Evolutionary conservation across 78 protist genomes (phyloP).

Genomic region (Isochrysis galbana): DNA sequence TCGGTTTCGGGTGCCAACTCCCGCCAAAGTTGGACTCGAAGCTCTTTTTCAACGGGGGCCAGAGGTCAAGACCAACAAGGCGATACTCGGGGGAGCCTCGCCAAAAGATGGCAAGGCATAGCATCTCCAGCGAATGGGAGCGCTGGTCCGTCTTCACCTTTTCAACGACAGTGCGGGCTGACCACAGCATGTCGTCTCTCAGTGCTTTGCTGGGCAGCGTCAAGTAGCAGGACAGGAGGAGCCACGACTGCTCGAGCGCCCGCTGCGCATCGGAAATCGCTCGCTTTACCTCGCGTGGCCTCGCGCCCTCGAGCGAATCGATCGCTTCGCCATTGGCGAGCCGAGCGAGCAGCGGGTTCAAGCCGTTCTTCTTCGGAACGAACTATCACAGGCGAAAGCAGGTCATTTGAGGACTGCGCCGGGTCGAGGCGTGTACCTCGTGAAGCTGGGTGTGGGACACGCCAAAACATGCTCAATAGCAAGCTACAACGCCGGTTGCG

Average conservation of each 20-base stretch:
- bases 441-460: too few species aligned
- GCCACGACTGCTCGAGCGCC: not conserved
- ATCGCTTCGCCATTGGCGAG: not conserved
- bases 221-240: not conserved
- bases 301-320: not conserved
- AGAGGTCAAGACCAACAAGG: not conserved
- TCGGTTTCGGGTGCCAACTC: constrained; percentile 14
- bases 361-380: constrained; percentile 28
- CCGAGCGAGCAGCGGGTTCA: constrained; percentile 6
- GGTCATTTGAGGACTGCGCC: too few species aligned
- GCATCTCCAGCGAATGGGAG: not conserved
- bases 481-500: too few species aligned
- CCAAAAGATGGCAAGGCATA: not conserved
- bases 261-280: not conserved
- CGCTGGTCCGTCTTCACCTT: constrained; percentile 18
- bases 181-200: not conserved
- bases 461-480: too few species aligned
- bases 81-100: not conserved
- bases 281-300: not conserved
- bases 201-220: not conserved
- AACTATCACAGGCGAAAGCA: too few species aligned
- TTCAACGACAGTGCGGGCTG: not conserved
- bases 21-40: not conserved
- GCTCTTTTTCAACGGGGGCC: not conserved
- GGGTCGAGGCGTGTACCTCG: too few species aligned